Evolutionary conservation across 2,329 filamentous ascomycete genomes (phyloP).

Genomic region (Sarocladium strictum): DNA sequence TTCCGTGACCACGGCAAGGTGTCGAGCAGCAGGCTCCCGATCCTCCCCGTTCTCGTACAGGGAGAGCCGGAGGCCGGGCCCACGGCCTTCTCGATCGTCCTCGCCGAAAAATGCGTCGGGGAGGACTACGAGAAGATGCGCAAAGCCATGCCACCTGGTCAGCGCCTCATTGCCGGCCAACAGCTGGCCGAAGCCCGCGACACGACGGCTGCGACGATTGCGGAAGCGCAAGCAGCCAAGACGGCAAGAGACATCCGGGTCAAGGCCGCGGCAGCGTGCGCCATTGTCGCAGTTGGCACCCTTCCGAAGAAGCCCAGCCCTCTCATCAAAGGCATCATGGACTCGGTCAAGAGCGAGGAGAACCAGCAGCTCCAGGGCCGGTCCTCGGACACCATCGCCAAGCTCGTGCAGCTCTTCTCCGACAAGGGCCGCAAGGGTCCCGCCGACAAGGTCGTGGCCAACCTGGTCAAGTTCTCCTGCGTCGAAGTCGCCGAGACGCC

Average conservation of each 20-base stretch:
- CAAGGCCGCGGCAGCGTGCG: slow-evolving; percentile 78
- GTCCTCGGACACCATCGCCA: slow-evolving; percentile 78
- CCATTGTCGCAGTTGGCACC: slow-evolving; percentile 78
- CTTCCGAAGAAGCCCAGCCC: slow-evolving; percentile 90
- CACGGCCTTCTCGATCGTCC: slow-evolving; percentile 80
- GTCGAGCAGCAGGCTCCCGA: slow-evolving; percentile 66
- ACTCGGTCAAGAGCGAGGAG: slow-evolving; percentile 93
- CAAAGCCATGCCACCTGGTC: slow-evolving; percentile 81
- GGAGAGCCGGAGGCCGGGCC: slow-evolving; percentile 88
- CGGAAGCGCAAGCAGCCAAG: slow-evolving; percentile 74
- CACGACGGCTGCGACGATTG: slow-evolving; percentile 64
- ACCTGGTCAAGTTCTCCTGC: slow-evolving; percentile 95
- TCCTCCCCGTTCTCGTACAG: slow-evolving; percentile 84
- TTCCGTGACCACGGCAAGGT: slow-evolving; percentile 91
- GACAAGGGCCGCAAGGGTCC: slow-evolving; percentile 73
- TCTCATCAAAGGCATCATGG: slow-evolving; percentile 96
- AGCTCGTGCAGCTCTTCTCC: slow-evolving; percentile 81
- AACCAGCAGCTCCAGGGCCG: slow-evolving; percentile 82
- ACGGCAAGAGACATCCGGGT: slow-evolving; percentile 79
- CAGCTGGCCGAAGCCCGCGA: slow-evolving; percentile 72
- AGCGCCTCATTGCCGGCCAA: slow-evolving; percentile 76
- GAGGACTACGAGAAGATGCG: slow-evolving; percentile 85
- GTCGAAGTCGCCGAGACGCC: slow-evolving; percentile 97
- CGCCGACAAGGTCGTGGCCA: slow-evolving; percentile 92
- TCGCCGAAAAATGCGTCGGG: slow-evolving; percentile 80